Evolutionary conservation across 1,139 yeast species (phyloP), one percentile per base, ranked within the genome.

Genomic region (Suhomyces ambrosiae): DNA sequence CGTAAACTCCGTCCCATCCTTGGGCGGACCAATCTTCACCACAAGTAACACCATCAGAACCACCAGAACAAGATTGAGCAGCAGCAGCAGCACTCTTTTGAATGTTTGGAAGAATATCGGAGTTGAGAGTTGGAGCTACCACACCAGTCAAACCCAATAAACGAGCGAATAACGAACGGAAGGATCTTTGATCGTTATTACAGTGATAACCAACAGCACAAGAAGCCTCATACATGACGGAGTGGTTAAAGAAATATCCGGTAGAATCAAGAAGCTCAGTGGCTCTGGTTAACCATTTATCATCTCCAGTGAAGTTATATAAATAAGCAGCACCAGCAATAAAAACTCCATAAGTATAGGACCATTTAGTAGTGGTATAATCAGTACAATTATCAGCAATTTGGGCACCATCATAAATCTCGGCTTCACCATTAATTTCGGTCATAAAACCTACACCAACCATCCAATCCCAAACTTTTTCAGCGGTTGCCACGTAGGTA

Each of bases 151-250:
- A 69, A 18, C 88, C 90, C 47, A 89, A 61, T 56, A 85, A 82
- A 53, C 96, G 71, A 2, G 92, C 63, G 50, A 86, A 80, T 48
- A 85, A 85, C 2, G 92, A 95, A 56, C 86, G 84, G 72, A 90
- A 90, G 5, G 94, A 80, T 51, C 96, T 76, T 69, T 90, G 96
- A 71, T 90, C 97, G 41, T 79, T 85, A 64, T 87, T 81, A 71
- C 97, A 90, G 35, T 67, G 65, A 14, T 63, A 65, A 17, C 50
- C 50, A 7, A 56, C 50, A 2, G 70, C 55, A 63, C 97, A 90
- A 2, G 96, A 87, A 26, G 80, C 80, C 61, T 90, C 97, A 50
- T 72, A 82, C 82, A 87, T 74, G 44, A 86, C 68, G 30, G 74
- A 63, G 44, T 74, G 56, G 49, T 79, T 68, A 61, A 82, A 79